Evolutionary conservation across 2,329 filamentous ascomycete genomes (phyloP).

Genomic region (Penicillium sp.): DNA sequence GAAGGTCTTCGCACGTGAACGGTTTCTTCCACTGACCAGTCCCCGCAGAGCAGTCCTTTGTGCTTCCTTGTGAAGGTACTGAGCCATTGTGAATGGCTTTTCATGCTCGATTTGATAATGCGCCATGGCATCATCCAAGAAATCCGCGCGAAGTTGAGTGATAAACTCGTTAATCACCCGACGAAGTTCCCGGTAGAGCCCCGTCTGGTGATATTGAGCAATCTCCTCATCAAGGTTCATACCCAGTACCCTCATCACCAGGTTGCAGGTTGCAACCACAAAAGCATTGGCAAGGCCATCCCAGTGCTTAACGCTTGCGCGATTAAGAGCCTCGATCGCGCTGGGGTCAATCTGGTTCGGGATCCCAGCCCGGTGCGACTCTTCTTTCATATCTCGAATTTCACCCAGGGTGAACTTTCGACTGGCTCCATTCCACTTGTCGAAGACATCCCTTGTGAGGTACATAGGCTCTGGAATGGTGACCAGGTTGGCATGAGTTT

Average conservation of each 20-base stretch:
- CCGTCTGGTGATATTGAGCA: constrained; percentile 42
- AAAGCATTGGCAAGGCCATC: constrained; percentile 56
- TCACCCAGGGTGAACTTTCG: constrained; percentile 40
- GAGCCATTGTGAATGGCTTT: constrained; percentile 62
- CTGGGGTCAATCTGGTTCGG: constrained; percentile 65
- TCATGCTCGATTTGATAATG: constrained; percentile 61
- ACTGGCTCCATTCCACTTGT: constrained; percentile 26
- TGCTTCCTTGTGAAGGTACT: constrained; percentile 30
- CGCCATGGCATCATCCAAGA: constrained; percentile 54
- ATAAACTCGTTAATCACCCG: constrained; percentile 56
- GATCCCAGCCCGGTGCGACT: constrained; percentile 63
- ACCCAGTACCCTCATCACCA: constrained; percentile 48
- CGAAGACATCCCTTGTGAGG: constrained; percentile 30
- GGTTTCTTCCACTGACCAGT: constrained; percentile 29
- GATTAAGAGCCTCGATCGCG: constrained; percentile 65
- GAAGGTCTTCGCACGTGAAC: constrained; percentile 27
- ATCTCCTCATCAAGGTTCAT: constrained; percentile 53
- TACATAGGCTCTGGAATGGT: constrained; percentile 12
- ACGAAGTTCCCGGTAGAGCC: constrained; percentile 43
- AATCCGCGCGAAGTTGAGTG: constrained; percentile 46
- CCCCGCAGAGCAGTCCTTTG: constrained; percentile 19
- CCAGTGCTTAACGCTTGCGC: constrained; percentile 66
- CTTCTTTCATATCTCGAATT: constrained; percentile 62
- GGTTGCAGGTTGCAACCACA: constrained; percentile 36
- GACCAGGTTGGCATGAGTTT: background rate